Percentiles rank a stretch among this genome's conserved stretches.
These are phyloP conservation scores for Euphorbia pulcherrima DNA, from an alignment of 345 rosid genomes.

Conservation along the genomic window DNA sequence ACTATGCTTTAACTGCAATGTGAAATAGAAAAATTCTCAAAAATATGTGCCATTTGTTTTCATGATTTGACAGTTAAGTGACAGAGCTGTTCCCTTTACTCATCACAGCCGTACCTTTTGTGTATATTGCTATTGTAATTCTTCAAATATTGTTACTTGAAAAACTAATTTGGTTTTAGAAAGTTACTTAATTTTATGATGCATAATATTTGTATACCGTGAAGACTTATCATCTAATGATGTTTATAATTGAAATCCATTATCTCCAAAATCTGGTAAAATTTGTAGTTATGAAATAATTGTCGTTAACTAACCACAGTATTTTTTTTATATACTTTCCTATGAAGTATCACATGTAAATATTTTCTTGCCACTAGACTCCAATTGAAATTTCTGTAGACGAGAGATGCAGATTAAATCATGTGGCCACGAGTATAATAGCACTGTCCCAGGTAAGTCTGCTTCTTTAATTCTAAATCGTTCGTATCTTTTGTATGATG, in stretches of 20 bases:
- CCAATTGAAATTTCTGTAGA: conserved; percentile 65
- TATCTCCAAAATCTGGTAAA: background rate
- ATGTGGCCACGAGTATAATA: conserved; percentile 74
- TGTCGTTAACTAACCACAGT: no score
- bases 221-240: background rate
- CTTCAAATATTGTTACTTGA: background rate
- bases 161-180: background rate
- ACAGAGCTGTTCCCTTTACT: background rate
- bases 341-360: background rate
- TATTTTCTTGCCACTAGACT: conserved; percentile 46
- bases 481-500: background rate
- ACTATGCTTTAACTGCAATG: conserved; percentile 2
- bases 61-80: background rate
- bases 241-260: background rate
- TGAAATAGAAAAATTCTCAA: no score
- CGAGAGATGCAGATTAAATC: conserved; percentile 84
- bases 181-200: no score
- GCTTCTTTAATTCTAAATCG: background rate
- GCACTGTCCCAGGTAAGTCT: conserved; percentile 74
- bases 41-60: background rate
- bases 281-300: no score
- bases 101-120: background rate
- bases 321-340: background rate
- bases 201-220: background rate
- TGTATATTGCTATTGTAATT: background rate